Percentiles rank a stretch among this genome's conserved stretches.
phyloP scores from a whole-genome alignment of 2,329 filamentous ascomycete genomes.

The Nemania sp. region DNA sequence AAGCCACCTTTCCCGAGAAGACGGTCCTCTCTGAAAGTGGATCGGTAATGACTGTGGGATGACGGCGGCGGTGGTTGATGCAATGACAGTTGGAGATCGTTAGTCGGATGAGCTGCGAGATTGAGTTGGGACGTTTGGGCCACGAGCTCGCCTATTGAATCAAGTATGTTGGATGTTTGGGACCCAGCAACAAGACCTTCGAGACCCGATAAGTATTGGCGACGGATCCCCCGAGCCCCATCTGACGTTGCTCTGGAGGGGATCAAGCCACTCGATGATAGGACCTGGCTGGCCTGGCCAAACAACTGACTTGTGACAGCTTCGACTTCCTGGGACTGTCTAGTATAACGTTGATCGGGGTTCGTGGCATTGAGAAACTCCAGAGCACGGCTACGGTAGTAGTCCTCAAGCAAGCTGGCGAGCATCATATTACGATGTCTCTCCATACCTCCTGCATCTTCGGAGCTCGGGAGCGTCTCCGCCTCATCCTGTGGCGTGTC shows the following conservation, averaged over 20 bases:
- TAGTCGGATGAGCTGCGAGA: constrained; percentile 31
- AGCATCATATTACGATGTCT: constrained; percentile 42
- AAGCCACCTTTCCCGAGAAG: constrained; percentile 42
- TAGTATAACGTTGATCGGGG: constrained; percentile 33
- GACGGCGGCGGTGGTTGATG: constrained; percentile 16
- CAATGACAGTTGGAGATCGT: constrained; percentile 33
- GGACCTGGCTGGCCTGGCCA: constrained; percentile 31
- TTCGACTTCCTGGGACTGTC: constrained; percentile 38
- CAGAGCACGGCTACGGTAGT: constrained; percentile 37
- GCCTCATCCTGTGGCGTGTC: constrained; percentile 4
- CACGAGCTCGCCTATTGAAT: constrained; percentile 34
- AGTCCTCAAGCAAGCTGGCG: constrained; percentile 41
- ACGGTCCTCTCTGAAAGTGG: constrained; percentile 37
- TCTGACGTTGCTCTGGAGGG: constrained; percentile 30
- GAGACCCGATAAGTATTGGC: constrained; percentile 39
- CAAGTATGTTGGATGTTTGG: constrained; percentile 25
- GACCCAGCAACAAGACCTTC: constrained; percentile 33
- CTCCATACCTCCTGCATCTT: constrained; percentile 30
- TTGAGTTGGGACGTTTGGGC: constrained; percentile 31
- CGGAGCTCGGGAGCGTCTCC: constrained; percentile 22
- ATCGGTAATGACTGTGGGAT: constrained; percentile 36
- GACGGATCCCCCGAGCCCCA: constrained; percentile 27
- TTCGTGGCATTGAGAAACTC: constrained; percentile 37
- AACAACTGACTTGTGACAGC: constrained; percentile 34
- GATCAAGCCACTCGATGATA: constrained; percentile 30